These are phyloP conservation scores for Blastobotrys mokoenaii DNA, from an alignment of 805 yeast genomes.

Conservation along the genomic window DNA sequence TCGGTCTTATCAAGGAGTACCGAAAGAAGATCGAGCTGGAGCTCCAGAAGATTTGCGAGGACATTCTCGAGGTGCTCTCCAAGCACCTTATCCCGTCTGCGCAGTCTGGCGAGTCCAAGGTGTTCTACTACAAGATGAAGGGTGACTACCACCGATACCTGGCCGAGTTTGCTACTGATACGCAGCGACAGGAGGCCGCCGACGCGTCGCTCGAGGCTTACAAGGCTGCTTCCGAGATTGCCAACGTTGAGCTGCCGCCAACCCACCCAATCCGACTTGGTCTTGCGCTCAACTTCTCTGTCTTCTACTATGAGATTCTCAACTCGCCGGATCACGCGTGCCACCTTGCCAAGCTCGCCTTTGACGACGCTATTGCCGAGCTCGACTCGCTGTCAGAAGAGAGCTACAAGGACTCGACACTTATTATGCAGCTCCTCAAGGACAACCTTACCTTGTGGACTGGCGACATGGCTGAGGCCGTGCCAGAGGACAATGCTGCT, in stretches of 20 bases:
- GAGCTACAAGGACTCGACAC: slow-evolving; percentile 95
- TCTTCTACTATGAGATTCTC: slow-evolving; percentile 95
- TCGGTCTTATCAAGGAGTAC: slow-evolving; percentile 81
- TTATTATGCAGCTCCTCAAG: slow-evolving; percentile 97
- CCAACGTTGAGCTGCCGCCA: slow-evolving; percentile 93
- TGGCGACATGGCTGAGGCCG: slow-evolving; percentile 23
- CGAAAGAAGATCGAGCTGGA: slow-evolving; percentile 92
- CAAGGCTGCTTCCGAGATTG: slow-evolving; percentile 93
- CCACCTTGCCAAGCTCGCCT: slow-evolving; percentile 97
- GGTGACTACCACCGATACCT: slow-evolving; percentile 99
- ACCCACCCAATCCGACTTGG: slow-evolving; percentile 98
- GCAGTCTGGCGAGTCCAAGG: slow-evolving; percentile 94
- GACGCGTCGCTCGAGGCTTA: slow-evolving; percentile 89
- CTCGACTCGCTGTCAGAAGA: slow-evolving; percentile 96
- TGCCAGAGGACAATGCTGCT: slow-evolving; percentile 18
- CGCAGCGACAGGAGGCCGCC: slow-evolving; percentile 87
- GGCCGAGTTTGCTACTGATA: slow-evolving; percentile 92
- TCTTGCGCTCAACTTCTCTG: slow-evolving; percentile 94
- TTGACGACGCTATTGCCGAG: slow-evolving; percentile 98
- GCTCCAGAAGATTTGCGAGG: slow-evolving; percentile 88
- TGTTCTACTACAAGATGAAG: slow-evolving; percentile 97
- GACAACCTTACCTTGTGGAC: slow-evolving; percentile 96
- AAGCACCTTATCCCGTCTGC: slow-evolving; percentile 90
- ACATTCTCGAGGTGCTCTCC: slow-evolving; percentile 79
- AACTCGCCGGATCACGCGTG: slow-evolving; percentile 99